A percentile compares a stretch with the other conserved stretches of the same genome.
phyloP scores from a whole-genome alignment of 495 filamentous ascomycete genomes.

The Aspergillus bertholletiae region DNA sequence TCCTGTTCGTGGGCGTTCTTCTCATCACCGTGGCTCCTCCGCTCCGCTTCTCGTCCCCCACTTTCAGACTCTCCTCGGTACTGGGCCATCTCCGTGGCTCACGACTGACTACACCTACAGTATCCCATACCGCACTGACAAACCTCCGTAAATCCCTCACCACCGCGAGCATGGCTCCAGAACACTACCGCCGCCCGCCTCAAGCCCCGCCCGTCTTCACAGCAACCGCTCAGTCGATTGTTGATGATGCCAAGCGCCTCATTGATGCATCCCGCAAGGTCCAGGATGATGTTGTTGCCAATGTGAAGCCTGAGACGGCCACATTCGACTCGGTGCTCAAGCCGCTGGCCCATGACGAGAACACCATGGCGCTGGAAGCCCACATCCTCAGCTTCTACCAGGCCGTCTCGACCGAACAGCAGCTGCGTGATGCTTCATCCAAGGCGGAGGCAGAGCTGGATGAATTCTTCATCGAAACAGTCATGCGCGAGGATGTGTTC shows the following conservation, averaged over 20 bases:
- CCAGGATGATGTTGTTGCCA: slow-evolving; percentile 70
- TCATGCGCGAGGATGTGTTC: slow-evolving; percentile 68
- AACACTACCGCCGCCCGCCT: slow-evolving; percentile 63
- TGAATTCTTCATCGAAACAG: slow-evolving; percentile 61
- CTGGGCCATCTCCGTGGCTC: slow-evolving; percentile 56
- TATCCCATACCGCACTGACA: slow-evolving; percentile 14
- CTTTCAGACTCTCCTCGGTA: slow-evolving; percentile 49
- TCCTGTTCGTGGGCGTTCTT: slow-evolving; percentile 56
- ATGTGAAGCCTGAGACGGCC: slow-evolving; percentile 61
- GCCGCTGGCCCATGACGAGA: slow-evolving; percentile 68
- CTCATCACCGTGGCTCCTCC: slow-evolving; percentile 74
- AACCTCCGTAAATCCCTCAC: slow-evolving; percentile 47
- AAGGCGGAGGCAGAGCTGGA: slow-evolving; percentile 66
- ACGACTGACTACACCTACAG: slow-evolving; percentile 17
- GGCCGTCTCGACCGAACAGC: slow-evolving; percentile 66
- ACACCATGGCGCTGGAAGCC: slow-evolving; percentile 53
- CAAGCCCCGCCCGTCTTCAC: slow-evolving; percentile 85
- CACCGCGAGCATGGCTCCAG: slow-evolving; percentile 64
- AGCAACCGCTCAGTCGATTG: slow-evolving; percentile 70
- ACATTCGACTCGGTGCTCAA: slow-evolving; percentile 62
- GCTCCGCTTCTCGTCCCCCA: slow-evolving; percentile 51
- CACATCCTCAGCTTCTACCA: slow-evolving; percentile 76
- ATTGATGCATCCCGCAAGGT: slow-evolving; percentile 65
- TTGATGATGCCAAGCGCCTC: slow-evolving; percentile 71
- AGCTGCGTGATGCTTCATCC: slow-evolving; percentile 67